Base-by-base conservation (phyloP, 1,139 yeast species). In the Suhomyces wounanorum region DNA sequence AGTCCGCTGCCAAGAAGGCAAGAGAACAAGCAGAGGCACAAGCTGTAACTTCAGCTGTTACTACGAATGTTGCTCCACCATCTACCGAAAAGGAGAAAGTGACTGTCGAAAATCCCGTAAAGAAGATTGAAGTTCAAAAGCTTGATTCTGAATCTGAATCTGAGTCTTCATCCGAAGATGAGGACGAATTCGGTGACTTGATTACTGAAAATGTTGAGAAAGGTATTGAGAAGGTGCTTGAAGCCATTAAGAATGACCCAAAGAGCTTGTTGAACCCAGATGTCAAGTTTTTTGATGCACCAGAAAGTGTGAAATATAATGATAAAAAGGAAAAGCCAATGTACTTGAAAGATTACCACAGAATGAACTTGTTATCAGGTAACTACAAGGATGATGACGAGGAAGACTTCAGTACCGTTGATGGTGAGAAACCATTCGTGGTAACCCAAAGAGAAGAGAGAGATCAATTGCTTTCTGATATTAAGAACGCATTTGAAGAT, bases 161-260 rank as follows among this genome's bases (percentile, higher is more conserved):
- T 5, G 44, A 42, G 21, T 66, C 73, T 0, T 67, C 74, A 5
- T 70, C 76, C 1, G 97, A 90, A 65, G 94, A 86, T 5, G 99
- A 95, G 68, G 99, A 95, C 64, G 97, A 92, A 55, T 87, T 69
- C 60, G 99, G 97, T 44, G 96, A 90, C 38, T 73, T 94, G 52
- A 77, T 89, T 49, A 94, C 98, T 0, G 91, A 84, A 45, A 91
- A 88, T 50, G 89, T 95, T 8, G 97, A 95, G 58, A 69, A 77
- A 16, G 96, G 96, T 10, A 86, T 95, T 58, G 76, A 81, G 50
- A 77, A 84, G 47, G 96, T 94, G 2, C 69, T 95, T 50, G 65
- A 73, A 23, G 86, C 96, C 0, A 81, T 95, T 55, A 83, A 81
- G 62, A 76, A 77, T 8, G 84, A 88, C 52, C 94, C 94, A 47